A percentile compares a stretch with the other conserved stretches of the same genome.
phyloP scores from a whole-genome alignment of 805 yeast species.

The Cyberlindnera sargentensis region DNA sequence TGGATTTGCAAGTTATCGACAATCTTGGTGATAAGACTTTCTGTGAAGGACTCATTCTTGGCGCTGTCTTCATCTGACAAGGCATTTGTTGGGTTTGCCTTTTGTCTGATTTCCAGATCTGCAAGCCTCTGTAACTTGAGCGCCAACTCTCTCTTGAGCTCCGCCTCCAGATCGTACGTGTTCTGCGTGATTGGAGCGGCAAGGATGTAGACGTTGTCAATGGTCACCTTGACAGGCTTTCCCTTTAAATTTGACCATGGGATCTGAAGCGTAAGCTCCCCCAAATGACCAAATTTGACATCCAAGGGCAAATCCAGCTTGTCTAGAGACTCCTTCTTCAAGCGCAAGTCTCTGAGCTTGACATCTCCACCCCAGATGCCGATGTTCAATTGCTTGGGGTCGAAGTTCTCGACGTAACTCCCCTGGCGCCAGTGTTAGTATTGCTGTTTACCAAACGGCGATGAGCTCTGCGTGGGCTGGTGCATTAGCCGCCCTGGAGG shows the following conservation, averaged over 20 bases:
- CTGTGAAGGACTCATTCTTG: slow-evolving; percentile 77
- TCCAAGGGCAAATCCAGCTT: slow-evolving; percentile 79
- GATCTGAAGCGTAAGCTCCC: slow-evolving; percentile 81
- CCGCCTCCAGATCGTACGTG: slow-evolving; percentile 44
- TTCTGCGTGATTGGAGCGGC: slow-evolving; percentile 66
- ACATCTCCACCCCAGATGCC: slow-evolving; percentile 99
- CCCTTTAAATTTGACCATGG: slow-evolving; percentile 96
- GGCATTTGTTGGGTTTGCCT: slow-evolving; percentile 32
- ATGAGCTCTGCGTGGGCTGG: not conserved
- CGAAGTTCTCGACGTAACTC: slow-evolving; percentile 86
- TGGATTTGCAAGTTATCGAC: slow-evolving; percentile 90
- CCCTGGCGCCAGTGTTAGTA: slow-evolving; percentile 30
- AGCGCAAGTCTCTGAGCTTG: slow-evolving; percentile 64
- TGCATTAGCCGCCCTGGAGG: not conserved
- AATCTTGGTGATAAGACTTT: slow-evolving; percentile 78
- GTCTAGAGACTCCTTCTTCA: slow-evolving; percentile 87
- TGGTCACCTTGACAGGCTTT: slow-evolving; percentile 81
- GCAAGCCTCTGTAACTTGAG: slow-evolving; percentile 64
- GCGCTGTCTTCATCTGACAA: slow-evolving; percentile 32
- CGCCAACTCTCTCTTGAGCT: slow-evolving; percentile 54
- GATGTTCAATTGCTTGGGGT: slow-evolving; percentile 87
- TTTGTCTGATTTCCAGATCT: slow-evolving; percentile 48
- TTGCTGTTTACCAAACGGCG: not conserved
- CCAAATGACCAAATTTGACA: slow-evolving; percentile 84
- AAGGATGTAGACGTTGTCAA: slow-evolving; percentile 80